Percentiles rank a stretch among this genome's conserved stretches.
Conservation (phyloP, 2,329 filamentous ascomycete species). For the Cadophora sp. region DNA sequence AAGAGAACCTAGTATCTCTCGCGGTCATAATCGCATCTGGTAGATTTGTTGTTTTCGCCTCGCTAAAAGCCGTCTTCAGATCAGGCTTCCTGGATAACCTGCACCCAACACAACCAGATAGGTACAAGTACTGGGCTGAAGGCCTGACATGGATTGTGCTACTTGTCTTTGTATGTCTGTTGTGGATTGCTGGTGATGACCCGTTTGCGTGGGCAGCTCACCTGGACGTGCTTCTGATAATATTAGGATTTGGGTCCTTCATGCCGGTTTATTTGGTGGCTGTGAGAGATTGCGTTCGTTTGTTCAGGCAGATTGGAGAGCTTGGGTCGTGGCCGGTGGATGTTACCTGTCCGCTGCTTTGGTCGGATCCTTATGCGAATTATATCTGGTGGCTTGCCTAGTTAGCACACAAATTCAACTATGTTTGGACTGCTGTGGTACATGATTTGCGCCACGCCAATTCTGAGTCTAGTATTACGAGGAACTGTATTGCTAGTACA, state of each 20-base stretch:
- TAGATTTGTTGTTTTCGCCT: not conserved
- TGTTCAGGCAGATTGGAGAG: not conserved
- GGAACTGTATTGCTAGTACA: not conserved
- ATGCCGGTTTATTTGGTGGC: not conserved
- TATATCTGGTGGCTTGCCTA: not conserved
- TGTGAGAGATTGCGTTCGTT: not conserved
- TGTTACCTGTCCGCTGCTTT: not conserved
- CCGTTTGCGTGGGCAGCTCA: not conserved
- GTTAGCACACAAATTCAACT: no score
- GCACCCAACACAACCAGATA: not conserved
- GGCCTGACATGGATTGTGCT: not conserved
- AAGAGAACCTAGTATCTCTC: not conserved
- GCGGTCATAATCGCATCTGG: not conserved
- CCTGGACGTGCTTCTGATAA: not conserved
- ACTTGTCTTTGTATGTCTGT: not conserved
- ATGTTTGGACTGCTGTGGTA: no score
- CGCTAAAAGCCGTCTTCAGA: not conserved
- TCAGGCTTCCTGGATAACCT: not conserved
- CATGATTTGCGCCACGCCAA: no score
- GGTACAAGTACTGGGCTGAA: not conserved
- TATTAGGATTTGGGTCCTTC: not conserved
- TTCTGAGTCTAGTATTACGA: no score
- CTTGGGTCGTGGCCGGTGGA: not conserved
- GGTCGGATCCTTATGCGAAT: slow-evolving; percentile 1
- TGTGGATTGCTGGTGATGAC: not conserved